Evolutionary conservation across 1,284 basidiomycete species (phyloP).

Genomic region (Wolfiporia cocos): DNA sequence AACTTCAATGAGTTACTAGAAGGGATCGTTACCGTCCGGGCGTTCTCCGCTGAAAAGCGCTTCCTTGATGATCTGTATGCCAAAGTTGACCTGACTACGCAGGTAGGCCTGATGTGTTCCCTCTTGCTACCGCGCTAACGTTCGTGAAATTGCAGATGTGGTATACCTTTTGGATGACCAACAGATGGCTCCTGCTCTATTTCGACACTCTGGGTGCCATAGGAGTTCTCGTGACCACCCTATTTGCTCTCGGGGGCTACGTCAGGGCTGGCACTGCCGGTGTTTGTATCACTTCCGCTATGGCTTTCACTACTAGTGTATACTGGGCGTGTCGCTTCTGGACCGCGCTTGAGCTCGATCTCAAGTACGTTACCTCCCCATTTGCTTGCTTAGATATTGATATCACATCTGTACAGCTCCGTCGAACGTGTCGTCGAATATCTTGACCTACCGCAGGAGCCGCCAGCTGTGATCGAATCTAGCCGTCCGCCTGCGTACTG

Average conservation of each 20-base stretch:
- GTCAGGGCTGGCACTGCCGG: constrained; percentile 75
- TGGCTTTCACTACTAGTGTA: constrained; percentile 51
- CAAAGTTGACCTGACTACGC: constrained; percentile 61
- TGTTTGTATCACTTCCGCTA: constrained; percentile 80
- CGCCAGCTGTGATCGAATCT: constrained; percentile 64
- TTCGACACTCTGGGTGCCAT: constrained; percentile 71
- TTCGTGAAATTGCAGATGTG: constrained; percentile 45
- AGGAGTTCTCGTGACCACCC: constrained; percentile 61
- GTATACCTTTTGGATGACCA: constrained; percentile 79
- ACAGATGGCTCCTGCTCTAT: constrained; percentile 70
- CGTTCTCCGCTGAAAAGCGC: constrained; percentile 78
- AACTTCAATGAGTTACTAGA: constrained; percentile 77
- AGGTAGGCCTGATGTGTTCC: constrained; percentile 30
- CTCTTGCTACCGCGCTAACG: not conserved
- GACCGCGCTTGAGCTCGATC: constrained; percentile 56
- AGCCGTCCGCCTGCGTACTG: constrained; percentile 78
- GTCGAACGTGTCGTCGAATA: constrained; percentile 90
- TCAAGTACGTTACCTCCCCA: constrained; percentile 41
- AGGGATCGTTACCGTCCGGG: constrained; percentile 83
- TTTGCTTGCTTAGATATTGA: not conserved
- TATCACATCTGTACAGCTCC: constrained; percentile 36
- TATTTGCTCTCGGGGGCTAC: constrained; percentile 69
- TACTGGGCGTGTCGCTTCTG: constrained; percentile 69
- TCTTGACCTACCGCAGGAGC: constrained; percentile 81
- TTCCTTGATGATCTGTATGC: constrained; percentile 71